A percentile compares a stretch with the other conserved stretches of the same genome.
Conservation (phyloP, 306 rosid species). For the Boehmeria nivea region DNA sequence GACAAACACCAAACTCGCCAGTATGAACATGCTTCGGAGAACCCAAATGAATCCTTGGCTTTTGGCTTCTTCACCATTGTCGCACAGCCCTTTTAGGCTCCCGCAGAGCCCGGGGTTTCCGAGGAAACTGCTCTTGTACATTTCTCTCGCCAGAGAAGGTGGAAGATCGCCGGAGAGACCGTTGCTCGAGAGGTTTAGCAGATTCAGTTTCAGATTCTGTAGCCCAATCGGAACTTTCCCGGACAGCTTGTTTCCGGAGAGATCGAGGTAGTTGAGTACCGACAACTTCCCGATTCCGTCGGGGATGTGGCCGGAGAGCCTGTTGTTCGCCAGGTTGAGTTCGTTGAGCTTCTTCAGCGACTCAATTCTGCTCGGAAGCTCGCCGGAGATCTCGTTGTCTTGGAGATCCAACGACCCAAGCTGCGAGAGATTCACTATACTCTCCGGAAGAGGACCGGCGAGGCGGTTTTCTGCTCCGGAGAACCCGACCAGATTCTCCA, state of each 20-base stretch:
- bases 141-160: slow-evolving; percentile 49
- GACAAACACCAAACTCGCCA: slow-evolving; percentile 49
- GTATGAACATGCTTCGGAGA: slow-evolving; percentile 50
- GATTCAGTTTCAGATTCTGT: slow-evolving; percentile 71
- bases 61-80: slow-evolving; percentile 26
- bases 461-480: slow-evolving; percentile 46
- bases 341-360: slow-evolving; percentile 64
- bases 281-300: slow-evolving; percentile 50
- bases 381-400: slow-evolving; percentile 54
- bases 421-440: slow-evolving; percentile 47
- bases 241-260: slow-evolving; percentile 54
- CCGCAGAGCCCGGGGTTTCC: slow-evolving; percentile 81
- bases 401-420: slow-evolving; percentile 74
- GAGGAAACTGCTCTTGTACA: slow-evolving; percentile 61
- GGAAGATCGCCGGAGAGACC: slow-evolving; percentile 66
- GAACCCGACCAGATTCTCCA: slow-evolving; percentile 52
- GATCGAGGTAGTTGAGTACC: slow-evolving; percentile 74
- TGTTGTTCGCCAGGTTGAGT: slow-evolving; percentile 63
- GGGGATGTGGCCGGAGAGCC: slow-evolving; percentile 63
- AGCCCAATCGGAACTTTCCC: slow-evolving; percentile 60
- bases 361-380: slow-evolving; percentile 41
- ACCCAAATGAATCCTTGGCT: slow-evolving; percentile 47
- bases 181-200: slow-evolving; percentile 68
- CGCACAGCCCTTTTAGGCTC: slow-evolving; percentile 49
- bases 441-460: slow-evolving; percentile 49